Base-by-base conservation (phyloP, 257 asterid species). In the Solanum clarkiae region DNA sequence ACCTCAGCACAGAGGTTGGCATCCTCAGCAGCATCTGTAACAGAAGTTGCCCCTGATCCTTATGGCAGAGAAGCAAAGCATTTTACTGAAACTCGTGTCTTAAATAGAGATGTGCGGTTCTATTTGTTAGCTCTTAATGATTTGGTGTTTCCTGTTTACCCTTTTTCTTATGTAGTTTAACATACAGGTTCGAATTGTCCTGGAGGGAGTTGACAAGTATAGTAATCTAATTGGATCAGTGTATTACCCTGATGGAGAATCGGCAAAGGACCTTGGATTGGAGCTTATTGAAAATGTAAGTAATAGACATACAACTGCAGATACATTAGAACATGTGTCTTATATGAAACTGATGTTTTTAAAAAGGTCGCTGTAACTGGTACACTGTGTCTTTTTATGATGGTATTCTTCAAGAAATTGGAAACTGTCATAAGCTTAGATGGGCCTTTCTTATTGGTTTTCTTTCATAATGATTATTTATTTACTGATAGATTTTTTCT, bases 51-150 rank as follows among this genome's bases (percentile, higher is more conserved):
- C 26, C 93, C 96, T 59, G 99, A 97, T 86, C 94, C 97, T 54
- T 97, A 87, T 85, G 99, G 97, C 59, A 97, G 90, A 88, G 99
- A 97, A 89, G 98, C 99, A 82, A 97, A 95, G 87, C 99, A 95
- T 90, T 97, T 94, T 88, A 93, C 99, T 0, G 99, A 97, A 90
- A 88, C 90, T 47, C 99, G 98, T 62, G 98, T 97, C 17, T 88
- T 95, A 87, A 94, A 94, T 87, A 93, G 98, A 95, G 97, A 97
- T 84, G 99, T 97, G 87, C 88, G 98, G 85, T 55, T 16, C 69
- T 42, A 69, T 82, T 56, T 53, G 18, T 40, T 49, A 56, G 55
- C 49, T 20, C 2, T 82, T 20, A 49, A 51, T 51, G 45, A 10
- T 45, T n/a, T 66, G 57, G 57, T 75, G 51, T 82, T 44, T 82